Evolutionary conservation across 441 rosid species (phyloP), one percentile per base, ranked within the genome.

Genomic region (Capsella rubella): DNA sequence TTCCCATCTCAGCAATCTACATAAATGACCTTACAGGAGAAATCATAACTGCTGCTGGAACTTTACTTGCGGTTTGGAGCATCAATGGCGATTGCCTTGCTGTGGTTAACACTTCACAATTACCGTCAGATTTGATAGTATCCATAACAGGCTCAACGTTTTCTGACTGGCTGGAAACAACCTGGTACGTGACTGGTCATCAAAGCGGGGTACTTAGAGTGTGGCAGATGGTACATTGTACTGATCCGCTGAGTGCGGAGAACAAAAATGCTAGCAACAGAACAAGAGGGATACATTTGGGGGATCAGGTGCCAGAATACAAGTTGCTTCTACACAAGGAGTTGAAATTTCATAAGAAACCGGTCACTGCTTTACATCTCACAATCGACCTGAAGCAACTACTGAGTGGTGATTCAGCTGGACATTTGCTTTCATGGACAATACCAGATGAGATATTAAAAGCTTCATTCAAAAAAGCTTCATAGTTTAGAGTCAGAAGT

Each of bases 11-110:
- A 64, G 98, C 99, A 58, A 78, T 93, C 70, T 92, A 90, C 76
- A 91, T 93, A 68, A 96, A 93, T 69, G 95, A 93, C 77, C 86
- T 93, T 83, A 90, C 91, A 0, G 99, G 97, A 34, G 99, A 91
- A 83, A 92, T 96, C 45, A 81, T 90, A 76, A 93, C 98, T 0
- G 97, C 99, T 5, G 95, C 99, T 27, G 99, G 99, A 77, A 86
- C 86, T 63, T 61, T 93, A 71, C 97, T 96, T 63, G 92, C 98
- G 35, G 88, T 93, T 72, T 96, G 99, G 99, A 90, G 97, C 85
- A 84, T 93, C 80, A 96, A 96, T 71, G 99, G 97, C 39, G 99
- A 93, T 62, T 96, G 99, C 79, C 95, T 96, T 61, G 96, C 98
- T 12, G 87, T 83, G 65, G 89, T 90, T 35, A 96, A 87, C 74